Conservation (phyloP, 2,329 filamentous ascomycete species). For the Epicoccum nigrum region DNA sequence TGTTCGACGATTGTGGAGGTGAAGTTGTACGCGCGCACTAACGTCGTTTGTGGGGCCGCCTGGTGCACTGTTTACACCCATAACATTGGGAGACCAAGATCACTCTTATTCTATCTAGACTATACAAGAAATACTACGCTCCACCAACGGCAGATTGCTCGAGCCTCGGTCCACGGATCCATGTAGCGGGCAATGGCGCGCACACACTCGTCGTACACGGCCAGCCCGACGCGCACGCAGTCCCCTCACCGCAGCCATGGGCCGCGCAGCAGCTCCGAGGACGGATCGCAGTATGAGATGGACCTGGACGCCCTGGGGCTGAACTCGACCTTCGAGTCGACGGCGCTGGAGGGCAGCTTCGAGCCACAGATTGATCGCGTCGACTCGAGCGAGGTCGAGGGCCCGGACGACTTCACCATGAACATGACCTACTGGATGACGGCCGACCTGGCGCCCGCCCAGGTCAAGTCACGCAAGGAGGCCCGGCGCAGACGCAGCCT, state of each 20-base stretch:
- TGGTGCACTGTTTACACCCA: no score
- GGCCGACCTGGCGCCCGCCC: slow-evolving; percentile 36
- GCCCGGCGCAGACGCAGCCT: slow-evolving; percentile 23
- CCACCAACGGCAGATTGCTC: not conserved
- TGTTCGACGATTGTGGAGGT: no score
- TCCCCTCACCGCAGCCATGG: slow-evolving; percentile 37
- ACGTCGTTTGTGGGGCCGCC: no score
- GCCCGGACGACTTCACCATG: slow-evolving; percentile 51
- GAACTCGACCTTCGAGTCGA: slow-evolving; percentile 44
- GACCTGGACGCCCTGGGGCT: slow-evolving; percentile 47
- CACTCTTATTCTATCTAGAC: no score
- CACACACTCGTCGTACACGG: slow-evolving; percentile 44
- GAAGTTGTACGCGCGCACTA: no score
- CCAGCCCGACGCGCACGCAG: slow-evolving; percentile 37
- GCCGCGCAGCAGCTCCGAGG: slow-evolving; percentile 35
- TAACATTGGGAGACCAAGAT: no score
- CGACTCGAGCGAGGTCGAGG: slow-evolving; percentile 49
- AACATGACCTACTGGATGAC: slow-evolving; percentile 54
- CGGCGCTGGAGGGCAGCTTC: slow-evolving; percentile 36
- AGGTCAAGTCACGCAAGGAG: slow-evolving; percentile 44
- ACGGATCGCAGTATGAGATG: slow-evolving; percentile 48
- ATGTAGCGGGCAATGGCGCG: slow-evolving; percentile 36
- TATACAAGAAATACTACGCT: no score
- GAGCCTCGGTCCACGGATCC: slow-evolving; percentile 1
- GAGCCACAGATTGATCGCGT: slow-evolving; percentile 45